Conservation (phyloP, 805 yeast species). For the Candida pini region DNA sequence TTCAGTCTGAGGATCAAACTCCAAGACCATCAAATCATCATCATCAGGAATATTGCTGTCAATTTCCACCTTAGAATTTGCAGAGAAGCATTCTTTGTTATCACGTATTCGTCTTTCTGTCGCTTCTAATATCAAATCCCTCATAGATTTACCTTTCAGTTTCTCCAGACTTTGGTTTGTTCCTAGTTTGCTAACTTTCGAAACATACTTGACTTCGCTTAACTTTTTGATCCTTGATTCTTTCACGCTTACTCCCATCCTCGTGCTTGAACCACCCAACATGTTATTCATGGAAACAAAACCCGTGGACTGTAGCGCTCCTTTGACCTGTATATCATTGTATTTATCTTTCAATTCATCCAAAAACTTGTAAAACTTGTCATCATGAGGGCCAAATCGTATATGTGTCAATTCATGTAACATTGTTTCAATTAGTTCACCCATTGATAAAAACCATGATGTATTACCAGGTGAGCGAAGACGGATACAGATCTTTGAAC, state of each 20-base stretch:
- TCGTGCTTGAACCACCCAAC: conserved; percentile 33
- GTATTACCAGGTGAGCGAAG: conserved; percentile 55
- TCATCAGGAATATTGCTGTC: conserved; percentile 35
- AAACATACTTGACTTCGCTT: conserved; percentile 34
- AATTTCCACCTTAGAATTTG: conserved; percentile 15
- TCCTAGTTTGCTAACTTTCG: conserved; percentile 35
- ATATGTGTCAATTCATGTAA: conserved; percentile 88
- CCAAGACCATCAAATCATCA: conserved; percentile 38
- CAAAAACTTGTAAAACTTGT: conserved; percentile 55
- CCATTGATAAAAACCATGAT: conserved; percentile 51
- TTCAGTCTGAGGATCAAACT: conserved; percentile 12
- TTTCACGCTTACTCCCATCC: conserved; percentile 19
- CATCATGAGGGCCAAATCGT: conserved; percentile 74
- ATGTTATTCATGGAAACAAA: conserved; percentile 44
- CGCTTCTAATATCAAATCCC: conserved; percentile 50
- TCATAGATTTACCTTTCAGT: conserved; percentile 21
- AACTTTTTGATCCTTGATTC: conserved; percentile 38
- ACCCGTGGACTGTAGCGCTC: conserved; percentile 39
- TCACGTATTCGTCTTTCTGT: conserved; percentile 57
- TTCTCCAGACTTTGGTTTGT: conserved; percentile 7
- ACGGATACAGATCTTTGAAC: conserved; percentile 66
- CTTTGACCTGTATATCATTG: conserved; percentile 36
- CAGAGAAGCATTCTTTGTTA: conserved; percentile 39
- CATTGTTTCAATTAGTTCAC: conserved; percentile 72
- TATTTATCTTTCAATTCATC: conserved; percentile 55